phyloP scores from a whole-genome alignment of 83 land plant species.

The Thuja plicata region DNA sequence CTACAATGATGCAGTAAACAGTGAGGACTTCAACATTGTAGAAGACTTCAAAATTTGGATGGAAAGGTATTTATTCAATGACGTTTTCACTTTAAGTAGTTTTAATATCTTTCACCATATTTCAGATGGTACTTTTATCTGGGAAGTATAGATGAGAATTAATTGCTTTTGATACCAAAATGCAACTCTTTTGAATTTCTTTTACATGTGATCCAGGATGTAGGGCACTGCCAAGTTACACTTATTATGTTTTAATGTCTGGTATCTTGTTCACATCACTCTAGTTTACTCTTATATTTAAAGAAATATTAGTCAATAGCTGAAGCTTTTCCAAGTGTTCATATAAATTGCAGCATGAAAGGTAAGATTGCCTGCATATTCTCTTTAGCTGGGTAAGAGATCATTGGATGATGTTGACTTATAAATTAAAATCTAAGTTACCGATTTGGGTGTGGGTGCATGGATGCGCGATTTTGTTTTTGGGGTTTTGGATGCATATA shows the following conservation, averaged over 20 bases:
- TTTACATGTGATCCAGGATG: neutral
- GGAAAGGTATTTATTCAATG: constrained; percentile 10
- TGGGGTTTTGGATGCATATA: too few relatives aligned
- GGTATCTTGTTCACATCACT: neutral
- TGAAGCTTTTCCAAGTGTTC: neutral
- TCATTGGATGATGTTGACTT: neutral
- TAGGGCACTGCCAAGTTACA: neutral
- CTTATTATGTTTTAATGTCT: neutral
- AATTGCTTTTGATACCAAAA: neutral
- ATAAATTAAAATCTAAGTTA: too few relatives aligned
- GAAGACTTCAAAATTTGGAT: constrained; percentile 22
- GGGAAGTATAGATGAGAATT: neutral
- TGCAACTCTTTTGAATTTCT: neutral
- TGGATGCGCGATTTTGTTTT: too few relatives aligned
- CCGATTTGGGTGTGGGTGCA: too few relatives aligned
- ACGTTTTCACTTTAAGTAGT: neutral
- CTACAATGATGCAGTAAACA: constrained; percentile 40
- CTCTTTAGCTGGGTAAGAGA: neutral
- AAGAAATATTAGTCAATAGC: neutral
- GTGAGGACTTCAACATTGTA: constrained; percentile 25
- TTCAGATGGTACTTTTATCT: neutral
- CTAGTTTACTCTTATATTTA: neutral
- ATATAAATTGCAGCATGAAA: neutral
- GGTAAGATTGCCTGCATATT: neutral
- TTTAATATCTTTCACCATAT: neutral